Conservation (phyloP, 106 monocot genomes). For the Acorus gramineus region DNA sequence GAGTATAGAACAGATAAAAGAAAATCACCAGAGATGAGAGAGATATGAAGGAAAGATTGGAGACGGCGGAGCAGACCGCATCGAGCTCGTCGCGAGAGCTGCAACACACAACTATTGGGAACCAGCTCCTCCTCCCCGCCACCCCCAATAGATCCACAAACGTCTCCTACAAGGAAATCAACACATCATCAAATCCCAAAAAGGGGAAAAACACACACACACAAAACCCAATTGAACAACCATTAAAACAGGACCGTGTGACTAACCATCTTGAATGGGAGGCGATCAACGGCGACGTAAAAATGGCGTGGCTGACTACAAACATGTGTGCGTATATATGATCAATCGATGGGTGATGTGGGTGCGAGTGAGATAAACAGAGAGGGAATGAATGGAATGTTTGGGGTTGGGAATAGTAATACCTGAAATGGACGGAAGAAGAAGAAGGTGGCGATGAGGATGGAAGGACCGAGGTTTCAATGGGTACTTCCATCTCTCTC, state of each 20-base stretch:
- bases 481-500: too few species aligned
- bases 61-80: slow-evolving; percentile 61
- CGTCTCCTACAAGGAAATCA: slow-evolving; percentile 41
- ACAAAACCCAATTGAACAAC: neutral
- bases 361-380: too few species aligned
- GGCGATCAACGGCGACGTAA: slow-evolving; percentile 83
- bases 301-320: slow-evolving; percentile 57
- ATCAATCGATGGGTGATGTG: neutral
- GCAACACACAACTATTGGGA: slow-evolving; percentile 83
- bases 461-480: neutral
- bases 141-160: slow-evolving; percentile 85
- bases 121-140: slow-evolving; percentile 42
- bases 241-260: neutral
- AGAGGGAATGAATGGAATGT: neutral
- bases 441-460: slow-evolving; percentile 29
- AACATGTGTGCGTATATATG: neutral
- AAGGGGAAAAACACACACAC: neutral
- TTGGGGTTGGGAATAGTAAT: neutral
- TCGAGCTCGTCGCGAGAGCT: slow-evolving; percentile 93
- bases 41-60: slow-evolving; percentile 68
- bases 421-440: slow-evolving; percentile 33
- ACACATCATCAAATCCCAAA: neutral
- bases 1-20: slow-evolving; percentile 3
- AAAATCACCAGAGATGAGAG: slow-evolving; percentile 56
- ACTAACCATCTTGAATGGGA: slow-evolving; percentile 76